A percentile compares a stretch with the other conserved stretches of the same genome.
Conservation (phyloP, 2,329 filamentous ascomycete species). For the Bretziella fagacearum region DNA sequence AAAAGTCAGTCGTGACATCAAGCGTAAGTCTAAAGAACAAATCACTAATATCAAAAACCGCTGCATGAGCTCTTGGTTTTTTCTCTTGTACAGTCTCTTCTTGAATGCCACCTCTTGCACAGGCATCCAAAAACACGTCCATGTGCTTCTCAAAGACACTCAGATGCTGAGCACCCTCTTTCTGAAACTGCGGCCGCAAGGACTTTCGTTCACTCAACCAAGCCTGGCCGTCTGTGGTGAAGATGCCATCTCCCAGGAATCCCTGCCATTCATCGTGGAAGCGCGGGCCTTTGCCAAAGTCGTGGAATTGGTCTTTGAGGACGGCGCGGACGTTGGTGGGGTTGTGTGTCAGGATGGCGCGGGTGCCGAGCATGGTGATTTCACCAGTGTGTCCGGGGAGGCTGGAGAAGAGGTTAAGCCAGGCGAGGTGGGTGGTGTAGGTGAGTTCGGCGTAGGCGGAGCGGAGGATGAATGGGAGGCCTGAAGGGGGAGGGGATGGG, state of each 20-base stretch:
- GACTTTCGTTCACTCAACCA: constrained; percentile 74
- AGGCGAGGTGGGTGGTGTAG: constrained; percentile 44
- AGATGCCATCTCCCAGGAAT: constrained; percentile 62
- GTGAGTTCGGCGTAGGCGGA: constrained; percentile 34
- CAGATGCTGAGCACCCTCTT: constrained; percentile 67
- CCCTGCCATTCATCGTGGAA: constrained; percentile 63
- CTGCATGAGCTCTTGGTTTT: constrained; percentile 31
- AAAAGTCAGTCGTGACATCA: constrained; percentile 72
- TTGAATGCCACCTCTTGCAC: background rate
- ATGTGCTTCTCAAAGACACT: constrained; percentile 68
- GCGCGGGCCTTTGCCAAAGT: constrained; percentile 64
- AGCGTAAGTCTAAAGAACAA: constrained; percentile 75
- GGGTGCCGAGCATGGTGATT: constrained; percentile 32
- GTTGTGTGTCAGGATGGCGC: constrained; percentile 62
- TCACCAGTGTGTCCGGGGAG: constrained; percentile 41
- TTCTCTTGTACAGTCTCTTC: constrained; percentile 44
- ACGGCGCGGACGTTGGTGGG: constrained; percentile 85
- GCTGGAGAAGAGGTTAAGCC: constrained; percentile 34
- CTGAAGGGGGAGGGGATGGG: too few species aligned
- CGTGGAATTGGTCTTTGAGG: constrained; percentile 66
- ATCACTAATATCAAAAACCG: constrained; percentile 47
- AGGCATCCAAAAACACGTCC: constrained; percentile 4
- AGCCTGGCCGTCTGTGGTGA: constrained; percentile 58
- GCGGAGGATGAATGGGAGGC: constrained; percentile 46
- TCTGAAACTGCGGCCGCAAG: constrained; percentile 73